These are phyloP conservation scores for Colletotrichum paranaense DNA, from an alignment of 2,329 filamentous ascomycete species.

Conservation along the genomic window DNA sequence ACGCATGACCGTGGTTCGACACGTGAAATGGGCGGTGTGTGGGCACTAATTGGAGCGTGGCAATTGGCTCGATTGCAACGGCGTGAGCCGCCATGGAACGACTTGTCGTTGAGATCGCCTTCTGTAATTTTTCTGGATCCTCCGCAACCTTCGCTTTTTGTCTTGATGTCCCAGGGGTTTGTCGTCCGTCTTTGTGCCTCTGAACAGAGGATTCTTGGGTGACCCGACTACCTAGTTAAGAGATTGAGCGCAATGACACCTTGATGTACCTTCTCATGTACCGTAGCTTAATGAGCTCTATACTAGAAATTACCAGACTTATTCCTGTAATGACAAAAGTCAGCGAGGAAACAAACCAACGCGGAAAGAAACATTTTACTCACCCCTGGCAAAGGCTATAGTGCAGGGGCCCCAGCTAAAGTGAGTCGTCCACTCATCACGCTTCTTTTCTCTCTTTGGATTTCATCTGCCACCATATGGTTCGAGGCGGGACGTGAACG, in stretches of 20 bases:
- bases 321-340: neutral
- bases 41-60: slow-evolving; percentile 16
- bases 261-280: neutral
- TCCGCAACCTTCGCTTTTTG: neutral
- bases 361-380: neutral
- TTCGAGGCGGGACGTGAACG: slow-evolving; percentile 30
- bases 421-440: slow-evolving; percentile 26
- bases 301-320: too few relatives aligned
- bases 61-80: slow-evolving; percentile 24
- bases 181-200: neutral
- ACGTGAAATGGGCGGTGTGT: slow-evolving; percentile 35
- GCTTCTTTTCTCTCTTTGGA: slow-evolving; percentile 20
- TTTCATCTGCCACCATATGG: slow-evolving; percentile 18
- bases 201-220: neutral
- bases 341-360: neutral
- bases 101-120: slow-evolving; percentile 35
- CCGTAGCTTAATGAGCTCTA: too few relatives aligned
- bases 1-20: slow-evolving; percentile 35
- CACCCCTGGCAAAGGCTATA: neutral
- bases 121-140: slow-evolving; percentile 29
- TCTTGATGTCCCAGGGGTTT: neutral
- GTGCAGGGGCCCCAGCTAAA: slow-evolving; percentile 16
- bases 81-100: slow-evolving; percentile 32
- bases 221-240: neutral
- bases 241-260: neutral